These are phyloP conservation scores for Trichoderma parareesei DNA, from an alignment of 495 filamentous ascomycete genomes.

Conservation along the genomic window DNA sequence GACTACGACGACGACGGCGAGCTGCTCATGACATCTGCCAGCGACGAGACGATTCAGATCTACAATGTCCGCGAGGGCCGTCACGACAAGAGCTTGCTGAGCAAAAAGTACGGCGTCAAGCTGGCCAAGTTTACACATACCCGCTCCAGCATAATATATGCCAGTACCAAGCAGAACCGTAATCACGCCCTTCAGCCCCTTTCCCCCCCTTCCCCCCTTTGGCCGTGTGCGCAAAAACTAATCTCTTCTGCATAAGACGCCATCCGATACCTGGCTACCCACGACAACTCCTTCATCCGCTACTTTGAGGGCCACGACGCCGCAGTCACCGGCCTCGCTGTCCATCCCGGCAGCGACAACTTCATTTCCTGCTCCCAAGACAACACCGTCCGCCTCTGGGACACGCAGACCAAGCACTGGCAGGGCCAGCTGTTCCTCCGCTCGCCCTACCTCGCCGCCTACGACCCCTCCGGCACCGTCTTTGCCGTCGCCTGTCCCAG, in stretches of 20 bases:
- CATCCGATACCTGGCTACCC: constrained; percentile 83
- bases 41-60: constrained; percentile 89
- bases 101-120: constrained; percentile 92
- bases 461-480: constrained; percentile 80
- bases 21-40: constrained; percentile 74
- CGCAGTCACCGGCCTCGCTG: constrained; percentile 68
- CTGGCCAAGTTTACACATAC: constrained; percentile 91
- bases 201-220: not conserved
- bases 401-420: constrained; percentile 61
- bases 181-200: constrained; percentile 4
- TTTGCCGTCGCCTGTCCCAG: constrained; percentile 84
- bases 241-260: constrained; percentile 46
- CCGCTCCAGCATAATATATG: constrained; percentile 80
- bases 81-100: constrained; percentile 71
- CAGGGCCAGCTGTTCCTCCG: constrained; percentile 69
- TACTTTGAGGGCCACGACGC: constrained; percentile 88
- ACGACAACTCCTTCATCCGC: constrained; percentile 89
- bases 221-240: not conserved
- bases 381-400: constrained; percentile 83
- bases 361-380: constrained; percentile 89
- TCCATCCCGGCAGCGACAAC: constrained; percentile 68
- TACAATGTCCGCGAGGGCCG: constrained; percentile 88
- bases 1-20: constrained; percentile 96
- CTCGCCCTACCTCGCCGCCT: constrained; percentile 73
- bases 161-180: constrained; percentile 90